A percentile compares a stretch with the other conserved stretches of the same genome.
These are phyloP conservation scores for Sarcocystis neurona DNA, from an alignment of 169 alveolate genomes.

Conservation along the genomic window DNA sequence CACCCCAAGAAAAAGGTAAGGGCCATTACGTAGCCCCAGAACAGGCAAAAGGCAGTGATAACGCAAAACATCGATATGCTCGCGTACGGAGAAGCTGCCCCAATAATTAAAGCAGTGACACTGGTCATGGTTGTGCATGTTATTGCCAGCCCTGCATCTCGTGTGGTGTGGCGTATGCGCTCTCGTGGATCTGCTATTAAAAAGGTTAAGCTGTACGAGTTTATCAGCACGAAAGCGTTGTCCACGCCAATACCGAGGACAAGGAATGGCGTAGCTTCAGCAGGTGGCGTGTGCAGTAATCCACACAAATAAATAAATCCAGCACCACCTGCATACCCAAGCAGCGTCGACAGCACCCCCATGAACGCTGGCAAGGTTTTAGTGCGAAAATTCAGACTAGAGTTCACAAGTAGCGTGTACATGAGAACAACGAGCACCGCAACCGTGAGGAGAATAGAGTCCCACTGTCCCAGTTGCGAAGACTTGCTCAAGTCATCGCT, in stretches of 20 bases:
- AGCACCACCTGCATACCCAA: constrained; percentile 74
- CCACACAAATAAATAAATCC: constrained; percentile 73
- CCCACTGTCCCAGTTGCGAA: constrained; percentile 39
- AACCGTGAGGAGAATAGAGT: background rate
- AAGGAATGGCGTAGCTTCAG: constrained; percentile 75
- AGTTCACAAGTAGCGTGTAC: constrained; percentile 40
- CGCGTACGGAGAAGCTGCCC: constrained; percentile 70
- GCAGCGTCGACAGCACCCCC: constrained; percentile 71
- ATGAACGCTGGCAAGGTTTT: constrained; percentile 44
- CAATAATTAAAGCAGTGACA: constrained; percentile 68
- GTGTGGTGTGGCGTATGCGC: constrained; percentile 72
- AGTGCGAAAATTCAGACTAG: constrained; percentile 36
- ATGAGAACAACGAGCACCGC: constrained; percentile 32
- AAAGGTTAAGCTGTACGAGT: constrained; percentile 75
- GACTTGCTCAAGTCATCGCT: constrained; percentile 37
- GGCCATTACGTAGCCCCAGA: constrained; percentile 69
- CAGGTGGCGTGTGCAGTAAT: constrained; percentile 71
- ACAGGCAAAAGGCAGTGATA: constrained; percentile 74
- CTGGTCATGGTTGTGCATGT: constrained; percentile 72
- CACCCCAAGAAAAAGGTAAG: constrained; percentile 71
- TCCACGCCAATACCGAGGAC: constrained; percentile 82
- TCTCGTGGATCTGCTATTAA: constrained; percentile 72
- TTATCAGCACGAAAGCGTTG: constrained; percentile 77
- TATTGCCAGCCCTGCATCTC: constrained; percentile 77
- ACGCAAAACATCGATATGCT: constrained; percentile 70